Evolutionary conservation across 2,329 filamentous ascomycete species (phyloP).

Genomic region (Scytalidium sp.): DNA sequence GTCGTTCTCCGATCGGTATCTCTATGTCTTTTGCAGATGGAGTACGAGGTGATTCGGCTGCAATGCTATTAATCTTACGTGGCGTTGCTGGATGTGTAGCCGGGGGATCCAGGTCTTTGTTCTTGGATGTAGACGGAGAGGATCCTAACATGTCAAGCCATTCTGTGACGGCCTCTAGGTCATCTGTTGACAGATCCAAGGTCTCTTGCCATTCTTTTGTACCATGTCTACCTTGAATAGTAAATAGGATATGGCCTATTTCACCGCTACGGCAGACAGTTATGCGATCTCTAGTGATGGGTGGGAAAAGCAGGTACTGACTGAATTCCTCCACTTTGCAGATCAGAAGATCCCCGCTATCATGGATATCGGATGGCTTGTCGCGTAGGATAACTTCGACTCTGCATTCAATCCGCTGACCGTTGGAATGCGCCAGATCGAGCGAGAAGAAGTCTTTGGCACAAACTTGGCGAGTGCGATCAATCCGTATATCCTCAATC

Average conservation of each 20-base stretch:
- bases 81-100: conserved; percentile 1
- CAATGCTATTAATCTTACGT: not conserved
- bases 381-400: conserved; percentile 86
- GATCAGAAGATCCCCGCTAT: conserved; percentile 82
- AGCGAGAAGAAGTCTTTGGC: conserved; percentile 90
- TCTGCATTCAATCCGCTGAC: conserved; percentile 84
- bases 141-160: conserved; percentile 81
- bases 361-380: conserved; percentile 61
- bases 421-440: conserved; percentile 81
- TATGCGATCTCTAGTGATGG: conserved; percentile 67
- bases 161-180: conserved; percentile 60
- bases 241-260: conserved; percentile 73
- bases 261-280: conserved; percentile 76
- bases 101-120: conserved; percentile 25
- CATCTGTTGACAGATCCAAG: conserved; percentile 69
- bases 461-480: conserved; percentile 76
- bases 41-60: not conserved
- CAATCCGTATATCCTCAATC: conserved; percentile 67
- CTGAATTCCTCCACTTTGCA: conserved; percentile 80
- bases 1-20: conserved; percentile 27
- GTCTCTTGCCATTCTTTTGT: conserved; percentile 79
- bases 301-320: conserved; percentile 86
- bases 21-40: conserved; percentile 11
- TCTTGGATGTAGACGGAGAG: conserved; percentile 40
- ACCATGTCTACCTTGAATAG: conserved; percentile 72